phyloP scores from a whole-genome alignment of 2,329 filamentous ascomycete species.

The Akanthomyces uredinophilus region DNA sequence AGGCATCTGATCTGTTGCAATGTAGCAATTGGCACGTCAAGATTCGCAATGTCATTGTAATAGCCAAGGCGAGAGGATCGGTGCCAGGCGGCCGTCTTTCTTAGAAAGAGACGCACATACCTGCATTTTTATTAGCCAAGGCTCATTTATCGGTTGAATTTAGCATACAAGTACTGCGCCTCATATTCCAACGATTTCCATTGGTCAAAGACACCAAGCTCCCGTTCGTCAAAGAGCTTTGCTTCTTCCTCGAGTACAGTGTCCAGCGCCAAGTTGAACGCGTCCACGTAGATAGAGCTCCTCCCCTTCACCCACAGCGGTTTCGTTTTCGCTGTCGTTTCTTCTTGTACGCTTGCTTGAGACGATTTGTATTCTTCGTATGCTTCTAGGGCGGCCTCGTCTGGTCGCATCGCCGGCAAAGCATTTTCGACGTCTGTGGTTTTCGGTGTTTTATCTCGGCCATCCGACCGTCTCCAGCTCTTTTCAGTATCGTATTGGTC shows the following conservation, averaged over 20 bases:
- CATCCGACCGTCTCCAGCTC: conserved; percentile 14
- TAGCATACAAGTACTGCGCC: conserved; percentile 75
- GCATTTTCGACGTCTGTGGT: conserved; percentile 43
- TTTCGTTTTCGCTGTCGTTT: conserved; percentile 35
- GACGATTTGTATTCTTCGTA: conserved; percentile 68
- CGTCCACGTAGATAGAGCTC: conserved; percentile 94
- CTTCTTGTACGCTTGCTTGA: conserved; percentile 35
- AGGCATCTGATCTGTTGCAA: conserved; percentile 57
- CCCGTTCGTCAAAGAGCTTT: conserved; percentile 78
- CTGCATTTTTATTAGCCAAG: conserved; percentile 37
- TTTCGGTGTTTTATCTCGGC: conserved; percentile 13
- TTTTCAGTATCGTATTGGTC: conserved; percentile 23
- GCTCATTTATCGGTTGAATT: conserved; percentile 7
- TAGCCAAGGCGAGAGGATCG: conserved; percentile 73
- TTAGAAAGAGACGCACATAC: conserved; percentile 86
- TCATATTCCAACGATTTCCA: conserved; percentile 77
- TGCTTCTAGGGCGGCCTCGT: conserved; percentile 68
- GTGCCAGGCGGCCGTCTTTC: conserved; percentile 91
- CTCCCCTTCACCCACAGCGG: conserved; percentile 64
- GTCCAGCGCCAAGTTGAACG: conserved; percentile 87
- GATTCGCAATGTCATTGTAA: conserved; percentile 74
- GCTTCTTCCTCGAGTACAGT: conserved; percentile 86
- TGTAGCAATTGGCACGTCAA: conserved; percentile 57
- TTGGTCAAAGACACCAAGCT: conserved; percentile 68
- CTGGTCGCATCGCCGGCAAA: conserved; percentile 61